These are phyloP conservation scores for Ramaria sp. DNA, from an alignment of 768 basidiomycete genomes.

Conservation along the genomic window DNA sequence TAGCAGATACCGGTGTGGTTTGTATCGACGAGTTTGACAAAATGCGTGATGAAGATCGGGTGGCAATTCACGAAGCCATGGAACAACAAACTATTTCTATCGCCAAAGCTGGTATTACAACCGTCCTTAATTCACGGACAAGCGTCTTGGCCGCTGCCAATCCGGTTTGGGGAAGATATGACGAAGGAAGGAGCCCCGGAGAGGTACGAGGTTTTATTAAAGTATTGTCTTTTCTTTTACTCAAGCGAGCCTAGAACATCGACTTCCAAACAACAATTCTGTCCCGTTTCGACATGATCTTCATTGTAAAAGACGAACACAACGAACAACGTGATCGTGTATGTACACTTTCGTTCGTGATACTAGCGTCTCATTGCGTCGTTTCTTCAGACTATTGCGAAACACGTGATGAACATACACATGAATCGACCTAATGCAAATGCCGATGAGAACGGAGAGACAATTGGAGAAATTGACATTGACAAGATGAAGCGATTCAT, in stretches of 20 bases:
- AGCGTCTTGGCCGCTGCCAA: conserved; percentile 96
- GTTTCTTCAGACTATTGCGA: conserved; percentile 71
- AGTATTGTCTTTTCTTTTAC: neutral
- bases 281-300: conserved; percentile 99
- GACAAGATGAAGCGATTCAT: conserved; percentile 99
- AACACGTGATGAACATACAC: conserved; percentile 97
- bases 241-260: conserved; percentile 49
- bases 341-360: conserved; percentile 13
- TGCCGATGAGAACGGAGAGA: conserved; percentile 50
- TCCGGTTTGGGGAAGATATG: conserved; percentile 95
- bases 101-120: conserved; percentile 97
- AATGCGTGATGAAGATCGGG: conserved; percentile 98
- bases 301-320: conserved; percentile 97
- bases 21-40: conserved; percentile 99
- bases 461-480: conserved; percentile 81
- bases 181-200: conserved; percentile 91
- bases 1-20: conserved; percentile 95
- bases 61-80: conserved; percentile 99
- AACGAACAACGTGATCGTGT: conserved; percentile 89
- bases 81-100: conserved; percentile 99
- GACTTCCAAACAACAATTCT: conserved; percentile 97
- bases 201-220: conserved; percentile 40
- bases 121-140: conserved; percentile 90
- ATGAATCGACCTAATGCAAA: conserved; percentile 79
- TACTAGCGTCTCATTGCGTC: neutral